These are phyloP conservation scores for Metschnikowia chrysomelidarum DNA, from an alignment of 805 yeast genomes.

Conservation along the genomic window DNA sequence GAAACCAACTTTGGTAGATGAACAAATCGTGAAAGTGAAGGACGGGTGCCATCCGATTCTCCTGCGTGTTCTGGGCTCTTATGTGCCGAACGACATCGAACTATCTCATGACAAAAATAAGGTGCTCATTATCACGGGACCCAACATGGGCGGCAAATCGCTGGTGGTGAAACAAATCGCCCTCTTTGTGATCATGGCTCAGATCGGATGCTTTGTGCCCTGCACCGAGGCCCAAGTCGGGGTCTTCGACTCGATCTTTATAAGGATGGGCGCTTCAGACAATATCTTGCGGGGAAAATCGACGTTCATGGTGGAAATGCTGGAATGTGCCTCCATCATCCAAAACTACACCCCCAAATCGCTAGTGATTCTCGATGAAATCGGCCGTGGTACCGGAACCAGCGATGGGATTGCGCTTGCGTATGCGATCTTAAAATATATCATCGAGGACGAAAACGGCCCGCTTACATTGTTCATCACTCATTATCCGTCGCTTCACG, in stretches of 20 bases:
- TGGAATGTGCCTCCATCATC: conserved; percentile 61
- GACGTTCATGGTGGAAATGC: conserved; percentile 78
- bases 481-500: conserved; percentile 70
- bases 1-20: conserved; percentile 36
- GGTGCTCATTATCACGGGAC: conserved; percentile 71
- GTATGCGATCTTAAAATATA: conserved; percentile 62
- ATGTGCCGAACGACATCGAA: conserved; percentile 64
- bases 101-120: conserved; percentile 49
- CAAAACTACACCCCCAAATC: conserved; percentile 52
- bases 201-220: conserved; percentile 75
- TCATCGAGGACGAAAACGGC: conserved; percentile 33
- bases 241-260: conserved; percentile 70
- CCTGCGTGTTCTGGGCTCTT: conserved; percentile 45
- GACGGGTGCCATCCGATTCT: conserved; percentile 69
- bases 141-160: conserved; percentile 88
- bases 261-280: conserved; percentile 86
- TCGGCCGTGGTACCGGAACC: conserved; percentile 75
- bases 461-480: conserved; percentile 78
- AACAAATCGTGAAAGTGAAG: conserved; percentile 43
- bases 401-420: conserved; percentile 84
- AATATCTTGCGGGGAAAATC: conserved; percentile 72
- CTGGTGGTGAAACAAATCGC: conserved; percentile 76
- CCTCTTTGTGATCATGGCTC: conserved; percentile 66
- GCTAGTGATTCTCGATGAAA: conserved; percentile 67
- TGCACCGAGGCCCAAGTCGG: conserved; percentile 61